Evolutionary conservation across 2,329 filamentous ascomycete species (phyloP), one percentile per base, ranked within the genome.

Genomic region (Exophiala spinifera): DNA sequence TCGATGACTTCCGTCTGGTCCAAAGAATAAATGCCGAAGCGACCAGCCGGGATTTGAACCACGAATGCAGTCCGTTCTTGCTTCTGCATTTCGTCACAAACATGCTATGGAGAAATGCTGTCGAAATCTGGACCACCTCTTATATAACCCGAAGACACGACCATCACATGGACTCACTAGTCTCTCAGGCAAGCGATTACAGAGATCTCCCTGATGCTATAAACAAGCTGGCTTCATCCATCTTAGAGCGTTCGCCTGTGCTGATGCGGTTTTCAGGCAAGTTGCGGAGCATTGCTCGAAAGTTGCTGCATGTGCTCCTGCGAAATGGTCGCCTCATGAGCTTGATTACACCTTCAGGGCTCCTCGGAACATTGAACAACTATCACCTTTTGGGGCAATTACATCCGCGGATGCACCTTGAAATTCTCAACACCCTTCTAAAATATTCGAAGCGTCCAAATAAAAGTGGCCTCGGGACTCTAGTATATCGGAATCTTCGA

Each of bases 21-120:
- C 66, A 72, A 10, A 51, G 63, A 13, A 61, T 79, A n/a, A 75
- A 76, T 52, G 60, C 71, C 36, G 67, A 75, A 61, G 74, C 75
- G 10, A 63, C 64, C 44, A 48, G 44, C 15, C 60, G 59, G 8
- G 57, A 61, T 1, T 46, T 66, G 23, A 69, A 65, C 20, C 45
- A 63, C 3, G 46, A 54, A 14, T 69, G 65, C 46, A 70, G 69
- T 64, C 61, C 64, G 2, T 60, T 67, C 47, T 55, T 66, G 8
- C 64, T 75, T 46, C 57, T 67, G 7, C 60, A 69, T 25, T 66
- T 66, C 36, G 54, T 70, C 28, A 64, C 67, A 50, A 60, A 61
- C 17, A 53, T 50, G 42, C 55, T 70, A 25, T 76, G 72, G 73
- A 39, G 54, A 20, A 60, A 61, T 11, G 63, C 67, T 11, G 57